Percentiles rank a stretch among this genome's conserved stretches.
These are phyloP conservation scores for Gossypium herbaceum DNA, from an alignment of 345 rosid genomes.

Conservation along the genomic window DNA sequence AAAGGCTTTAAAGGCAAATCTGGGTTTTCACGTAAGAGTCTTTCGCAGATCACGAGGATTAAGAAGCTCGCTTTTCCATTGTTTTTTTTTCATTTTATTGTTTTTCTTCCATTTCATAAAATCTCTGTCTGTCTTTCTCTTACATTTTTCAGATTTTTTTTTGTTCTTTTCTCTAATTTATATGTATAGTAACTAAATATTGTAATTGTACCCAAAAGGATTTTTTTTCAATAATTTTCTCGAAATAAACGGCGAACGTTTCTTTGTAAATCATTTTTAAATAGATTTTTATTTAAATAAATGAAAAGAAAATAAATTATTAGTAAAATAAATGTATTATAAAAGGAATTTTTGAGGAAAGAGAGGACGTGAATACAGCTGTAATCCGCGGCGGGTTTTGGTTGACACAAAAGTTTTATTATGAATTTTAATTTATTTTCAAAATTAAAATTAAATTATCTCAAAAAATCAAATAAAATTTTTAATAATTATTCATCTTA, in stretches of 20 bases:
- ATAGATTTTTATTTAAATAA: too few species aligned
- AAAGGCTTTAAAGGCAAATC: conserved; percentile 9
- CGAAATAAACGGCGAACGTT: conserved; percentile 23
- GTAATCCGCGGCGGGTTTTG: too few species aligned
- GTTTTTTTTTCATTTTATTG: background rate
- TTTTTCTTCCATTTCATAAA: background rate
- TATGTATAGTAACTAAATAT: background rate
- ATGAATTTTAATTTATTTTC: too few species aligned
- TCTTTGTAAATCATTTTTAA: background rate
- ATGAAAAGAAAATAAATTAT: too few species aligned
- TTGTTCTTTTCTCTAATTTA: conserved; percentile 2
- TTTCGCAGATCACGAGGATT: conserved; percentile 42
- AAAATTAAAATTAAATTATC: too few species aligned
- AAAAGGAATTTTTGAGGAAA: too few species aligned
- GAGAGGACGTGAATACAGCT: too few species aligned
- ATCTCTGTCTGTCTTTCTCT: conserved; percentile 6
- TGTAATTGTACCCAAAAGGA: conserved; percentile 17
- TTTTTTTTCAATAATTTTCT: conserved; percentile 18
- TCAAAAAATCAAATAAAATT: too few species aligned
- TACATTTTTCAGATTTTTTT: background rate
- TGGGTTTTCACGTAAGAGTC: conserved; percentile 37
- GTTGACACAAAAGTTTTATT: too few species aligned
- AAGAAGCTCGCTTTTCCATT: conserved; percentile 13
- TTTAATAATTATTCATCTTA: too few species aligned
- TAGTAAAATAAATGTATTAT: too few species aligned